Conservation (phyloP, 2,329 filamentous ascomycete species). For the Ploettnerulaceae sp. region DNA sequence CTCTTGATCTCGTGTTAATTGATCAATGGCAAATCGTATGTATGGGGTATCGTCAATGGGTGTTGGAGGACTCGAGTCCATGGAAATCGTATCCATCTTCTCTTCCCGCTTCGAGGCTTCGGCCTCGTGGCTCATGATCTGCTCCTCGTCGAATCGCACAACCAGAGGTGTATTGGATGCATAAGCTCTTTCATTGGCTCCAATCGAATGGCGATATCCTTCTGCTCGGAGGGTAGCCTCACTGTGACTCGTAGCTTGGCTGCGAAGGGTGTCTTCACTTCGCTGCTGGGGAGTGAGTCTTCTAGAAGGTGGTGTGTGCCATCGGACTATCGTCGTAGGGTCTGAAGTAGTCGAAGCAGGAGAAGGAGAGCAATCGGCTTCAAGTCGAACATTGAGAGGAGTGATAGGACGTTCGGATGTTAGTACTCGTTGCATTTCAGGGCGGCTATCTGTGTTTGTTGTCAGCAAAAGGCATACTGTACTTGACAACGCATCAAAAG, state of each 20-base stretch:
- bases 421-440: conserved; percentile 22
- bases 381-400: conserved; percentile 23
- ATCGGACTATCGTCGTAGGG: conserved; percentile 27
- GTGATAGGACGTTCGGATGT: conserved; percentile 21
- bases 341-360: conserved; percentile 25
- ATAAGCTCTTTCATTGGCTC: conserved; percentile 25
- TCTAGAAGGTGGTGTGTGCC: conserved; percentile 26
- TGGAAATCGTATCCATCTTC: conserved; percentile 19
- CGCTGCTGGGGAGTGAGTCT: conserved; percentile 11
- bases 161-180: conserved; percentile 21
- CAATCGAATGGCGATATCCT: conserved; percentile 16
- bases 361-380: conserved; percentile 25
- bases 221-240: conserved; percentile 17
- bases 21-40: conserved; percentile 84
- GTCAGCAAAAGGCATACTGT: conserved; percentile 13
- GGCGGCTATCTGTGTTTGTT: conserved; percentile 23
- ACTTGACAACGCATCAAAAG: conserved; percentile 16
- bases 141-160: conserved; percentile 31
- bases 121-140: conserved; percentile 24
- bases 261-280: conserved; percentile 10
- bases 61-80: conserved; percentile 46
- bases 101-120: conserved; percentile 20
- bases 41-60: conserved; percentile 84
- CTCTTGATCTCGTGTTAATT: conserved; percentile 71
- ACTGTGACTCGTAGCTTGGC: background rate